Evolutionary conservation across 192 early-diverging fungal species (phyloP).

Genomic region (Chytriomyces sp.): DNA sequence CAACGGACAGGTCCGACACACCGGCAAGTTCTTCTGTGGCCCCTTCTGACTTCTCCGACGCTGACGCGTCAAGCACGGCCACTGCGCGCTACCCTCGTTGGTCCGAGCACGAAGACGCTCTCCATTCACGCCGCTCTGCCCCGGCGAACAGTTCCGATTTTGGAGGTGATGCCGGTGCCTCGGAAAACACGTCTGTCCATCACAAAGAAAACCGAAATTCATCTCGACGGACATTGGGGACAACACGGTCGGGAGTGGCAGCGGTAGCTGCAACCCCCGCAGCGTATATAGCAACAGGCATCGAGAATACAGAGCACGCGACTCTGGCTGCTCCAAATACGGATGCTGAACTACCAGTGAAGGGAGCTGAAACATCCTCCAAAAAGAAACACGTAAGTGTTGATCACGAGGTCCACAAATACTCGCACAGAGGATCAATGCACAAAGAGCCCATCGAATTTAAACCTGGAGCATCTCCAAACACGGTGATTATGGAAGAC

Average conservation of each 20-base stretch:
- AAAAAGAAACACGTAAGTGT: not conserved
- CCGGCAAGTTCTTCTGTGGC: not conserved
- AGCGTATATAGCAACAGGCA: not conserved
- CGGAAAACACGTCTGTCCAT: no score
- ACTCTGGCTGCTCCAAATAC: not conserved
- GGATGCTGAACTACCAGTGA: not conserved
- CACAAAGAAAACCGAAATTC: no score
- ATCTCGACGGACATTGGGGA: no score
- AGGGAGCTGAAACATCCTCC: not conserved
- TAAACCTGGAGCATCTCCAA: conserved; percentile 19
- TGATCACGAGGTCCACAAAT: not conserved
- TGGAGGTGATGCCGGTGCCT: no score
- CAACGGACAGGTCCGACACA: not conserved
- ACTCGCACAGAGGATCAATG: not conserved
- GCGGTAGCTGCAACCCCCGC: no score
- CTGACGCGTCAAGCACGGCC: not conserved
- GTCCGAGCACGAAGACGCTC: no score
- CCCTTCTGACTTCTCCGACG: not conserved
- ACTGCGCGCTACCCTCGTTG: no score
- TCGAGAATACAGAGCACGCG: not conserved
- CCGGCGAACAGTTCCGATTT: no score
- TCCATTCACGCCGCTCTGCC: no score
- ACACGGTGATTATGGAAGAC: conserved; percentile 19
- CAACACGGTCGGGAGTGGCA: no score
- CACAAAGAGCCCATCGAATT: not conserved